Evolutionary conservation across 108 stramenopile genomes (phyloP).

Genomic region (Nitzschia putrida): DNA sequence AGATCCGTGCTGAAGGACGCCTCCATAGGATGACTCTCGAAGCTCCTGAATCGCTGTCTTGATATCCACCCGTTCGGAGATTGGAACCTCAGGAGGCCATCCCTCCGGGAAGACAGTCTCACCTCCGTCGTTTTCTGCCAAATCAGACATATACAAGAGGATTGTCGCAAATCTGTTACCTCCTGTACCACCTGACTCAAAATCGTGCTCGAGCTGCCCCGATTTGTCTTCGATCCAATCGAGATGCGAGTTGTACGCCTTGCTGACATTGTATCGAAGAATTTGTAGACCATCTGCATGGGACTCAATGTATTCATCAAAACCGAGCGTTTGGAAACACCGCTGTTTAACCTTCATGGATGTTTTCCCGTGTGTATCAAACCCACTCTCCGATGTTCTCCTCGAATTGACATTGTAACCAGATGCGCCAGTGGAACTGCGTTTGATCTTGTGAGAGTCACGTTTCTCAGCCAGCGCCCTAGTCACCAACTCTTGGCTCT

Average conservation of each 20-base stretch:
- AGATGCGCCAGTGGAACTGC: slow-evolving; percentile 75
- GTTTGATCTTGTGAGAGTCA: slow-evolving; percentile 75
- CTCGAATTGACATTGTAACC: slow-evolving; percentile 58
- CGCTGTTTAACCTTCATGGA: slow-evolving; percentile 74
- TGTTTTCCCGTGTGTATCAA: slow-evolving; percentile 80
- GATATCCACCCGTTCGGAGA: slow-evolving; percentile 31
- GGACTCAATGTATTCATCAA: slow-evolving; percentile 80
- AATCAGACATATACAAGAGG: slow-evolving; percentile 92
- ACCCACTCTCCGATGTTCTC: slow-evolving; percentile 83
- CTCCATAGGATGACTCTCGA: slow-evolving; percentile 27
- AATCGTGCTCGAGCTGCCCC: slow-evolving; percentile 57
- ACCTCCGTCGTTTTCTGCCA: slow-evolving; percentile 84
- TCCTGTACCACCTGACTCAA: slow-evolving; percentile 69
- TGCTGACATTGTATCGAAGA: slow-evolving; percentile 89
- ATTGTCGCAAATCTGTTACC: slow-evolving; percentile 95
- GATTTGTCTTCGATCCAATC: slow-evolving; percentile 81
- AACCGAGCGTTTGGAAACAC: slow-evolving; percentile 69
- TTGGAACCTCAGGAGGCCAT: slow-evolving; percentile 51
- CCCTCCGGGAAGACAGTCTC: slow-evolving; percentile 91
- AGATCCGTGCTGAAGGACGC: slow-evolving; percentile 56
- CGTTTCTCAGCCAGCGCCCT: slow-evolving; percentile 65
- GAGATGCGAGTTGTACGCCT: slow-evolving; percentile 89
- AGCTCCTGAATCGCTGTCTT: slow-evolving; percentile 23
- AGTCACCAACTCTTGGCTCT: slow-evolving; percentile 63
- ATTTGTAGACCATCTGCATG: slow-evolving; percentile 94